Percentiles rank a stretch among this genome's conserved stretches.
Conservation (phyloP, 495 filamentous ascomycete species). For the Neurospora terricola region DNA sequence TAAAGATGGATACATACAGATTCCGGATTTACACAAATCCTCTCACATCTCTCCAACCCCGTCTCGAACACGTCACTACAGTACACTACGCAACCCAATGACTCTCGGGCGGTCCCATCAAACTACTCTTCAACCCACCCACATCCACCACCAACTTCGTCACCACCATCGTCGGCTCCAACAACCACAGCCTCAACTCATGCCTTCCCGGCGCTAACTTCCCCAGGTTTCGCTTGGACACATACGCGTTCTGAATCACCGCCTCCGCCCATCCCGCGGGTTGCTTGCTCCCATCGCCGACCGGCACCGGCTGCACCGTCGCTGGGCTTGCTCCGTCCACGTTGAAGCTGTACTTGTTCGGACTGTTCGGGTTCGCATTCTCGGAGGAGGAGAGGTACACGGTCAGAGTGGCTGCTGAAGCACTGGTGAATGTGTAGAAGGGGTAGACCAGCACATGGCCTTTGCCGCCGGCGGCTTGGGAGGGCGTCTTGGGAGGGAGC, state of each 20-base stretch:
- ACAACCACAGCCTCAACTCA: constrained; percentile 41
- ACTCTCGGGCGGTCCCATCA: constrained; percentile 55
- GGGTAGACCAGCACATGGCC: constrained; percentile 46
- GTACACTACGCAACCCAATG: background rate
- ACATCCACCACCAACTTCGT: constrained; percentile 53
- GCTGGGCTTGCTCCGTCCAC: constrained; percentile 37
- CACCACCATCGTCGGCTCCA: constrained; percentile 49
- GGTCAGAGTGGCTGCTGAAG: constrained; percentile 36
- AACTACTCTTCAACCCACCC: constrained; percentile 45
- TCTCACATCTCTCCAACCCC: too few relatives aligned
- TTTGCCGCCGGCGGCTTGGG: constrained; percentile 22
- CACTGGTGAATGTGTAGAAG: constrained; percentile 44
- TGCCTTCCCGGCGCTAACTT: constrained; percentile 32
- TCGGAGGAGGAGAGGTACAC: constrained; percentile 45
- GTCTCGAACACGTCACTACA: background rate
- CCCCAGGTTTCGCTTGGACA: constrained; percentile 34
- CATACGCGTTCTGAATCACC: constrained; percentile 43
- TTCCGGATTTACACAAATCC: background rate
- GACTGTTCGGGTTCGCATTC: constrained; percentile 40
- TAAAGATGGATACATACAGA: background rate
- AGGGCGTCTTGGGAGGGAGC: constrained; percentile 35
- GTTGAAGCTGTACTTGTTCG: constrained; percentile 43
- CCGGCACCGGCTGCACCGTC: constrained; percentile 37
- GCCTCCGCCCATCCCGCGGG: constrained; percentile 43
- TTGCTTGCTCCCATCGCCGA: constrained; percentile 27